Percentiles rank a stretch among this genome's conserved stretches.
These are phyloP conservation scores for Benincasa hispida DNA, from an alignment of 306 rosid genomes.

Conservation along the genomic window DNA sequence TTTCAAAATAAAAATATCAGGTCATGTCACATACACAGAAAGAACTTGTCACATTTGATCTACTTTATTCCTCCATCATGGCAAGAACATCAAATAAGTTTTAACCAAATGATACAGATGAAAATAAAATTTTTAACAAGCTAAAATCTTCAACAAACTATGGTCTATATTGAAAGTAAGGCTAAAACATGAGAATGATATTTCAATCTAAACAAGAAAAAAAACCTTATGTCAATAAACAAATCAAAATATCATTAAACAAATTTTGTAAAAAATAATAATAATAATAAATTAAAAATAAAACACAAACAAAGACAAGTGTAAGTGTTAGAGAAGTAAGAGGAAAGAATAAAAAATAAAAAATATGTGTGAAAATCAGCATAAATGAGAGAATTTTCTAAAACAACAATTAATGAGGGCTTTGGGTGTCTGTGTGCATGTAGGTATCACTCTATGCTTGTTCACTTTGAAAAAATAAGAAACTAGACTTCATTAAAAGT, in stretches of 20 bases:
- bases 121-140: not conserved
- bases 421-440: not conserved
- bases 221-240: not conserved
- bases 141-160: no score
- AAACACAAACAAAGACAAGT: no score
- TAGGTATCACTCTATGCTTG: not conserved
- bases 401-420: not conserved
- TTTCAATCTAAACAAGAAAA: not conserved
- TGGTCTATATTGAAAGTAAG: not conserved
- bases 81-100: not conserved
- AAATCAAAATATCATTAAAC: not conserved
- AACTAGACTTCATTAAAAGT: not conserved
- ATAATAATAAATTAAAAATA: no score
- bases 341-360: no score
- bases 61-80: not conserved
- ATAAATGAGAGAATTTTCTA: not conserved
- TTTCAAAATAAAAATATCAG: not conserved
- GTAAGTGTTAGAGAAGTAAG: no score
- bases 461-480: not conserved
- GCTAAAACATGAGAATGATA: not conserved
- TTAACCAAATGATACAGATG: not conserved
- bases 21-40: not conserved
- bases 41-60: not conserved
- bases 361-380: not conserved
- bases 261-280: not conserved